These are phyloP conservation scores for Podospora pseudocomata DNA, from an alignment of 495 filamentous ascomycete genomes.

Conservation along the genomic window DNA sequence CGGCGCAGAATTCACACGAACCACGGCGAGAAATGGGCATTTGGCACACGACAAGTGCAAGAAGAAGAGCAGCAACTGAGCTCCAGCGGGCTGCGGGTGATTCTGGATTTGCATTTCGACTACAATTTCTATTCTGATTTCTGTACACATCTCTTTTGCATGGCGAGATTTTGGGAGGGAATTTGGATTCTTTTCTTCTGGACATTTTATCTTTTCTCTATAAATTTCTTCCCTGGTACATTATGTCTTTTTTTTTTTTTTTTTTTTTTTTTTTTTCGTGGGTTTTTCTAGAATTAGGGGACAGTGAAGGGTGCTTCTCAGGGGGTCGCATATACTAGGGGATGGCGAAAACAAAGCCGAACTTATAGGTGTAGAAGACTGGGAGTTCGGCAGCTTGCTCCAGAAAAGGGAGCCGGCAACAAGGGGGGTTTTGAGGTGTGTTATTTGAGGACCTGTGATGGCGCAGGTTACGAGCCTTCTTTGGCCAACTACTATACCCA, in stretches of 20 bases:
- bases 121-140: background rate
- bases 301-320: background rate
- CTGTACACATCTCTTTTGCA: constrained; percentile 6
- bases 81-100: background rate
- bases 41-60: constrained; percentile 89
- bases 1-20: constrained; percentile 86
- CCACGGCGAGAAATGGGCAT: constrained; percentile 87
- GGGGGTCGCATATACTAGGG: background rate
- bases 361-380: background rate
- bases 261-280: too few species aligned
- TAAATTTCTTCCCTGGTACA: background rate
- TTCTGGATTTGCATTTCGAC: background rate
- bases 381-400: background rate
- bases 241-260: background rate
- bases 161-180: background rate
- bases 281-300: background rate
- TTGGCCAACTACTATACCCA: background rate
- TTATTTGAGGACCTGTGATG: background rate
- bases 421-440: too few species aligned
- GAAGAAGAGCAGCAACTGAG: constrained; percentile 43
- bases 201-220: background rate
- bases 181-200: background rate
- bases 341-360: background rate
- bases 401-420: background rate
- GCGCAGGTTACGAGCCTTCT: background rate